phyloP scores from a whole-genome alignment of 305 asterid species.

The Fraxinus xanthoxyloides region DNA sequence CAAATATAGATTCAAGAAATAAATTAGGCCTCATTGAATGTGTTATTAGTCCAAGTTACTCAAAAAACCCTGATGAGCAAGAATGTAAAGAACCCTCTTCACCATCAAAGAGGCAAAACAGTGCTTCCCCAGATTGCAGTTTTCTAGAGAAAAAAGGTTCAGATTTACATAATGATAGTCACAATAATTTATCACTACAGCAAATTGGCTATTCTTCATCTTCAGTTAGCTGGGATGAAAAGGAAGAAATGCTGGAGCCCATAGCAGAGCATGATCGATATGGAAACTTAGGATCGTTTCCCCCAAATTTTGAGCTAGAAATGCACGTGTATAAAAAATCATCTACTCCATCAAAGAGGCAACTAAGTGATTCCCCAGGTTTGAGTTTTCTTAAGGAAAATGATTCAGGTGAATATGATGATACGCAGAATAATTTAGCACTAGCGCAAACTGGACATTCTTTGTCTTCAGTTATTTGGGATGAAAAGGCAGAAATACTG shows the following conservation, averaged over 20 bases:
- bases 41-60: slow-evolving; percentile 49
- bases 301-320: slow-evolving; percentile 37
- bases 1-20: slow-evolving; percentile 51
- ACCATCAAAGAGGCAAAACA: slow-evolving; percentile 43
- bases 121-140: slow-evolving; percentile 46
- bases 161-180: slow-evolving; percentile 41
- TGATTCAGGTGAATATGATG: slow-evolving; percentile 39
- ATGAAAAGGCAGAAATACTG: slow-evolving; percentile 45
- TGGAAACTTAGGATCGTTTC: slow-evolving; percentile 35
- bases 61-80: slow-evolving; percentile 52
- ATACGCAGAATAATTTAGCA: slow-evolving; percentile 35
- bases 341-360: slow-evolving; percentile 47
- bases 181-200: slow-evolving; percentile 43
- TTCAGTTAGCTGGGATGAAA: slow-evolving; percentile 56
- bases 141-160: slow-evolving; percentile 43
- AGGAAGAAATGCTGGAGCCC: slow-evolving; percentile 41
- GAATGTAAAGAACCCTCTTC: slow-evolving; percentile 55
- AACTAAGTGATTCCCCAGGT: slow-evolving; percentile 44
- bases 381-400: slow-evolving; percentile 45
- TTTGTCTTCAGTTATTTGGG: slow-evolving; percentile 56
- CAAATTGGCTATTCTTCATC: slow-evolving; percentile 50
- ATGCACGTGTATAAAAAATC: slow-evolving; percentile 18
- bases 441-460: slow-evolving; percentile 49
- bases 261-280: slow-evolving; percentile 25
- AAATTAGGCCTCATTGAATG: slow-evolving; percentile 48